A percentile compares a stretch with the other conserved stretches of the same genome.
Evolutionary conservation across 2,329 filamentous ascomycete species (phyloP).

Genomic region (Aspergillus novoparasiticus): DNA sequence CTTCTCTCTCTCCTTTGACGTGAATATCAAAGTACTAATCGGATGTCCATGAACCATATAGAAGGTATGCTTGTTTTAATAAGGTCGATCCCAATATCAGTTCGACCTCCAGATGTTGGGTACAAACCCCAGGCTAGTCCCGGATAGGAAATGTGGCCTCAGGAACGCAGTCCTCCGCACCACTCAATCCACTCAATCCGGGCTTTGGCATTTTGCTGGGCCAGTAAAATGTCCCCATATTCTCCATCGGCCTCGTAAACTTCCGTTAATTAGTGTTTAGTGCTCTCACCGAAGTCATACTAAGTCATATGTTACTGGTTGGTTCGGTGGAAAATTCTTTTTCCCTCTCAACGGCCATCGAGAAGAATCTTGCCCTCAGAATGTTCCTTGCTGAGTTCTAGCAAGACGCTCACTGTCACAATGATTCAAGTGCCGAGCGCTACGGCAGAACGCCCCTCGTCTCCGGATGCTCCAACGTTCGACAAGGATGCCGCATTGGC

Average conservation of each 20-base stretch:
- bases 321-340: neutral
- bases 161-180: slow-evolving; percentile 1
- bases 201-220: neutral
- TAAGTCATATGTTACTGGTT: neutral
- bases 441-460: slow-evolving; percentile 11
- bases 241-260: neutral
- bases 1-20: too few species aligned
- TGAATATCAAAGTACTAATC: too few species aligned
- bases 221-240: neutral
- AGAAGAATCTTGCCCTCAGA: neutral
- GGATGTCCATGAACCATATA: too few species aligned
- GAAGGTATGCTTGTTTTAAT: too few species aligned
- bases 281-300: neutral
- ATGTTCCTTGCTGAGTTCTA: neutral
- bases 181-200: neutral
- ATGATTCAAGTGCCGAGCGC: slow-evolving; percentile 28
- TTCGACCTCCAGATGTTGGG: neutral
- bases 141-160: neutral
- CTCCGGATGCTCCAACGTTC: slow-evolving; percentile 7
- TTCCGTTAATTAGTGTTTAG: neutral
- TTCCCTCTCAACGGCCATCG: neutral
- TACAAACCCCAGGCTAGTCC: neutral
- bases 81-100: neutral
- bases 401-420: neutral
- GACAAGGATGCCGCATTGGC: slow-evolving; percentile 60